Evolutionary conservation across 495 filamentous ascomycete genomes (phyloP), one percentile per base, ranked within the genome.

Genomic region (Penicillium flavigenum): DNA sequence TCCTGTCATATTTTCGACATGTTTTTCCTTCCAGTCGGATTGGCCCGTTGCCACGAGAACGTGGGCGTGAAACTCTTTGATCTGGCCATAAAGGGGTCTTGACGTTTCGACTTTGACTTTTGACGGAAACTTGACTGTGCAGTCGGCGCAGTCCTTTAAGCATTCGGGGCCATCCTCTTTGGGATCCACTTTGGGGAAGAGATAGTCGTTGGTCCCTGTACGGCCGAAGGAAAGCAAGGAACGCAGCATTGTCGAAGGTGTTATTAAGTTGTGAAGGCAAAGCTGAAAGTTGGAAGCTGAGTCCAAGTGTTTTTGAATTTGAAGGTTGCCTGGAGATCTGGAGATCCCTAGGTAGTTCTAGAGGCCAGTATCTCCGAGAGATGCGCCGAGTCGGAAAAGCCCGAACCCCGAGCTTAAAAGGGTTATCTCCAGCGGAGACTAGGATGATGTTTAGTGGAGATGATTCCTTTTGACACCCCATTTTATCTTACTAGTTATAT

Each of bases 1-100:
- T 1, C 92, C 94, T 68, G 83, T 86, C 71, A 96, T 92, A 48
- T 95, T 83, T 48, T 82, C 86, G 19, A 96, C 88, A 68, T 46
- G 5, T 5, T 93, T 86, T 51, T 88, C 75, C 54, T 88, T 85
- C 94, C 94, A 98, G 72, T 98, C 94, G 9, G 86, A 85, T 73
- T 92, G 91, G 26, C 91, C 91, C 9, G 94, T 98, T 11, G 92
- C 94, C 5, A 98, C 89, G 44, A 98, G 76, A 53, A 96, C 74
- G 69, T 98, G 94, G 14, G 88, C 88, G 56, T 83, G 83, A 79
- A 91, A 96, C 12, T 84, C 86, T 64, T 96, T 93, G 51, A 96
- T 82, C 24, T 87, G 78, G 3, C 94, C 94, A 69, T 93, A 97
- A 4, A 98, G 75, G 53, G 88, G 78, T 32, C 86, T 83, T 8